Evolutionary conservation across 2,329 filamentous ascomycete species (phyloP).

Genomic region (Fusarium torulosum): DNA sequence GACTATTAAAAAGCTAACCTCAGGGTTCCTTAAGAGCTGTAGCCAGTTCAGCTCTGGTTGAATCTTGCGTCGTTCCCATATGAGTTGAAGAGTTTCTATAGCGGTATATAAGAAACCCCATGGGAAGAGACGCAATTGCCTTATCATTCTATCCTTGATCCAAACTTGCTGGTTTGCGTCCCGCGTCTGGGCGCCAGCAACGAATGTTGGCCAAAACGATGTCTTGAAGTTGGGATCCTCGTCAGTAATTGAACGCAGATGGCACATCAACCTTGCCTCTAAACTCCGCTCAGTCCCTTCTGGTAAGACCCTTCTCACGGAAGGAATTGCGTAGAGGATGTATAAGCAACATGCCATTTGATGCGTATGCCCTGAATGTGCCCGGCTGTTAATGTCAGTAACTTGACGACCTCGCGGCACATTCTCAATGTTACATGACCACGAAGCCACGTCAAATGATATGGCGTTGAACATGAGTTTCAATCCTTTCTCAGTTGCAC

Average conservation of each 20-base stretch:
- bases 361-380: slow-evolving; percentile 14
- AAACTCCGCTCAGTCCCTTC: neutral
- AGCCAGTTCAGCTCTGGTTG: slow-evolving; percentile 5
- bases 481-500: neutral
- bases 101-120: slow-evolving; percentile 25
- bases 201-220: slow-evolving; percentile 21
- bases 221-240: slow-evolving; percentile 26
- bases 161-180: slow-evolving; percentile 3
- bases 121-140: slow-evolving; percentile 1
- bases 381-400: slow-evolving; percentile 11
- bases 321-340: slow-evolving; percentile 10
- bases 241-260: slow-evolving; percentile 5
- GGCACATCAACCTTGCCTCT: neutral
- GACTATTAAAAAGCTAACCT: slow-evolving; percentile 17
- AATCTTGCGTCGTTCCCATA: neutral
- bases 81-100: slow-evolving; percentile 11
- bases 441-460: slow-evolving; percentile 6
- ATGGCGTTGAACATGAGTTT: slow-evolving; percentile 5
- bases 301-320: neutral
- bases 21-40: slow-evolving; percentile 13
- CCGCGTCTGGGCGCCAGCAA: slow-evolving; percentile 12
- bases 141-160: slow-evolving; percentile 13
- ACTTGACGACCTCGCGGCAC: slow-evolving; percentile 13
- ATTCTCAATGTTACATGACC: slow-evolving; percentile 11
- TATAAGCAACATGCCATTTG: slow-evolving; percentile 19